Evolutionary conservation across 1,284 basidiomycete species (phyloP).

Genomic region (Leccinum subrobustum): DNA sequence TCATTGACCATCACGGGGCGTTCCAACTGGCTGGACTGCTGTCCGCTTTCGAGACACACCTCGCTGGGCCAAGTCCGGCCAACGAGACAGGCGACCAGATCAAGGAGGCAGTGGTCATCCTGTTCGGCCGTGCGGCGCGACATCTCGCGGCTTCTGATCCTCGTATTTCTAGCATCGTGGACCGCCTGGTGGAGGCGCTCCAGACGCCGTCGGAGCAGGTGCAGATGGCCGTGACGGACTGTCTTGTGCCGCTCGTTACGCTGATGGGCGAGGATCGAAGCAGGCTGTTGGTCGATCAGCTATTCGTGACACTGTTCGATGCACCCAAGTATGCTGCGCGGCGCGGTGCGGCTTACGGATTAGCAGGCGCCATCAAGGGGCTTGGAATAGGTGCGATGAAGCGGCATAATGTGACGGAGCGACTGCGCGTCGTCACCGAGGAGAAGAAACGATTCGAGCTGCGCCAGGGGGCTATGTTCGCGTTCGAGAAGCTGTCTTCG

Average conservation of each 20-base stretch:
- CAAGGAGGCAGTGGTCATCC: slow-evolving; percentile 93
- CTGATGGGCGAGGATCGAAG: slow-evolving; percentile 62
- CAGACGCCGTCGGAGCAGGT: slow-evolving; percentile 97
- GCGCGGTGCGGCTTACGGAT: slow-evolving; percentile 93
- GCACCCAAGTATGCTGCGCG: slow-evolving; percentile 88
- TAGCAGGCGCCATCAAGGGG: slow-evolving; percentile 92
- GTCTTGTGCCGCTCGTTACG: slow-evolving; percentile 84
- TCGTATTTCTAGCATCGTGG: slow-evolving; percentile 83
- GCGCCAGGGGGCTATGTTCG: slow-evolving; percentile 94
- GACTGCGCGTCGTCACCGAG: slow-evolving; percentile 77
- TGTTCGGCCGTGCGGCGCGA: slow-evolving; percentile 91
- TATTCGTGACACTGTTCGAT: slow-evolving; percentile 76
- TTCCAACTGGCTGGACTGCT: slow-evolving; percentile 77
- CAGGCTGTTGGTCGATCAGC: slow-evolving; percentile 70
- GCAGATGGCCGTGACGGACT: slow-evolving; percentile 95
- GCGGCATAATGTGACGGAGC: slow-evolving; percentile 77
- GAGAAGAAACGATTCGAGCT: slow-evolving; percentile 89
- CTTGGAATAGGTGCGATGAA: slow-evolving; percentile 85
- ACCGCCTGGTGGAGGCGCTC: slow-evolving; percentile 88
- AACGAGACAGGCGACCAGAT: slow-evolving; percentile 83
- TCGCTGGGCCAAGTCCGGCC: slow-evolving; percentile 60
- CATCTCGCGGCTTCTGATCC: slow-evolving; percentile 80
- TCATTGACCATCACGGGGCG: slow-evolving; percentile 86
- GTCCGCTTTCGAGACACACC: slow-evolving; percentile 80
- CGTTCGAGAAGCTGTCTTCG: slow-evolving; percentile 87